phyloP scores from a whole-genome alignment of 2,329 filamentous ascomycete genomes.

The Dothistroma septosporum region DNA sequence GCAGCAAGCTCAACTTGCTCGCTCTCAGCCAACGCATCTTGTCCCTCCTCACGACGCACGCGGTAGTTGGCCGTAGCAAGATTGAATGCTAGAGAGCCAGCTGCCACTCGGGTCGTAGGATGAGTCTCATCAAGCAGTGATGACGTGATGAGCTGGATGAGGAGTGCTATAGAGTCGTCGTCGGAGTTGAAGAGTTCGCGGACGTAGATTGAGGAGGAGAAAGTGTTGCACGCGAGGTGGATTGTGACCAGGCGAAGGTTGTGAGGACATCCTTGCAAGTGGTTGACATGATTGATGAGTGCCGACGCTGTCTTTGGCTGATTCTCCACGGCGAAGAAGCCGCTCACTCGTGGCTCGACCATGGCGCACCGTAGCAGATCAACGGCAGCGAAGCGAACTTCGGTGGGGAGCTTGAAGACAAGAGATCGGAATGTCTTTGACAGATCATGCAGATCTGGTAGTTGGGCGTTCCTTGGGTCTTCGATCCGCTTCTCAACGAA shows the following conservation, averaged over 20 bases:
- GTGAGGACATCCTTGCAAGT: slow-evolving; percentile 67
- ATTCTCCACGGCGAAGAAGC: slow-evolving; percentile 73
- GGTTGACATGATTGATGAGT: slow-evolving; percentile 54
- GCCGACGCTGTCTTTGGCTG: slow-evolving; percentile 58
- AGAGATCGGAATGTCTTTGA: slow-evolving; percentile 36
- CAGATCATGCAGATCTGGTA: slow-evolving; percentile 68
- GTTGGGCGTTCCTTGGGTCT: slow-evolving; percentile 60
- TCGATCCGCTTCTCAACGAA: slow-evolving; percentile 65
- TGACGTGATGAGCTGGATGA: slow-evolving; percentile 68
- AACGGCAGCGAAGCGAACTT: slow-evolving; percentile 73
- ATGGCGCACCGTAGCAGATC: slow-evolving; percentile 78
- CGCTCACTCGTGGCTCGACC: slow-evolving; percentile 71
- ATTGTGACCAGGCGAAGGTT: slow-evolving; percentile 76
- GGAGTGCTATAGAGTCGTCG: slow-evolving; percentile 42
- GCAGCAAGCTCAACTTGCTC: slow-evolving; percentile 79
- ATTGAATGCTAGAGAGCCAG: slow-evolving; percentile 80
- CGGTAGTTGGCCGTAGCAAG: slow-evolving; percentile 67
- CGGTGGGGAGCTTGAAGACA: slow-evolving; percentile 51
- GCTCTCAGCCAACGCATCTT: slow-evolving; percentile 59
- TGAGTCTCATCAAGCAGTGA: slow-evolving; percentile 75
- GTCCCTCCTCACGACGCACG: slow-evolving; percentile 54
- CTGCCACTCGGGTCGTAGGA: slow-evolving; percentile 71
- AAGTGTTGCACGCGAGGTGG: slow-evolving; percentile 81
- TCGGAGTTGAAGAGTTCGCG: slow-evolving; percentile 35
- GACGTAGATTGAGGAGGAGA: slow-evolving; percentile 68